phyloP scores from a whole-genome alignment of 148 eudicot species.

The Vaccinium darrowii region DNA sequence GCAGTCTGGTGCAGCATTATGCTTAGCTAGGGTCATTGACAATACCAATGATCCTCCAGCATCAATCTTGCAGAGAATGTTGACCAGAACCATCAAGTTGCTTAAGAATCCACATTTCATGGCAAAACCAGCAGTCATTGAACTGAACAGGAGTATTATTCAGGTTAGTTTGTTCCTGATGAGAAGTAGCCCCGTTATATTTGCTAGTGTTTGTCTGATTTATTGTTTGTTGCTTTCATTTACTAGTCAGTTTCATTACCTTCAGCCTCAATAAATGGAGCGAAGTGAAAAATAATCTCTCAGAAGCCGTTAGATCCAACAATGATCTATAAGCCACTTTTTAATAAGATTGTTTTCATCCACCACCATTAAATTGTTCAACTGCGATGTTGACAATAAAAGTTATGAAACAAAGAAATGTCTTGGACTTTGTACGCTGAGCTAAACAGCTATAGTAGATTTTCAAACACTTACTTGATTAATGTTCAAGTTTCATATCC shows the following conservation, averaged over 20 bases:
- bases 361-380: background rate
- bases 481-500: background rate
- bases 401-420: background rate
- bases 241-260: background rate
- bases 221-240: background rate
- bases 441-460: background rate
- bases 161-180: constrained; percentile 46
- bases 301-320: background rate
- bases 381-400: background rate
- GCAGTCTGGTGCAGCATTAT: constrained; percentile 76
- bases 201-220: background rate
- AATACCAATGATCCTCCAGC: constrained; percentile 60
- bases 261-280: background rate
- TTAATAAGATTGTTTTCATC: background rate
- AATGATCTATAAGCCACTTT: background rate
- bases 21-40: constrained; percentile 73
- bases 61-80: constrained; percentile 65
- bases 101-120: constrained; percentile 78
- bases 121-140: constrained; percentile 87
- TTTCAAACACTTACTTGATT: background rate
- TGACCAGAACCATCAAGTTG: constrained; percentile 62
- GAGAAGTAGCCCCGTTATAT: background rate
- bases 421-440: background rate
- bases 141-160: constrained; percentile 73
- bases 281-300: background rate